A percentile compares a stretch with the other conserved stretches of the same genome.
These are phyloP conservation scores for Decorospora gaudefroyi DNA, from an alignment of 2,329 filamentous ascomycete genomes.

Conservation along the genomic window DNA sequence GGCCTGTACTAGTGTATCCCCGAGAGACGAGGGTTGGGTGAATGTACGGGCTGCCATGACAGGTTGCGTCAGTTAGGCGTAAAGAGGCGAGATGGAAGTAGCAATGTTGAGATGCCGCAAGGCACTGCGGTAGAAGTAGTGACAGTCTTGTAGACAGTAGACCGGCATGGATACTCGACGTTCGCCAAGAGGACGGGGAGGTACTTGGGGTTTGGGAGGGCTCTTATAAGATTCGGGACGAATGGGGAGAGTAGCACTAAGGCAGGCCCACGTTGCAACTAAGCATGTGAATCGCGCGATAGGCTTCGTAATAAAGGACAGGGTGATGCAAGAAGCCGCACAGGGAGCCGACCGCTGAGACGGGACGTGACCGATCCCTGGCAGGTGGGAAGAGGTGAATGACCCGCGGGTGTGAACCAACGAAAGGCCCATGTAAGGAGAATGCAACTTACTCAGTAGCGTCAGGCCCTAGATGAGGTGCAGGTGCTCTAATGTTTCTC, in stretches of 20 bases:
- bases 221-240: conserved; percentile 44
- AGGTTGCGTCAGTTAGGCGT: conserved; percentile 63
- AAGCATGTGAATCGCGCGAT: conserved; percentile 44
- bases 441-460: conserved; percentile 40
- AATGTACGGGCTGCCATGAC: conserved; percentile 71
- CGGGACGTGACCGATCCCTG: conserved; percentile 41
- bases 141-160: conserved; percentile 83
- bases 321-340: conserved; percentile 29
- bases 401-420: conserved; percentile 29
- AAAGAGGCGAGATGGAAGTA: conserved; percentile 76
- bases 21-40: conserved; percentile 71
- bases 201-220: conserved; percentile 19
- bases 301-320: conserved; percentile 36
- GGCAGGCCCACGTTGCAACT: conserved; percentile 24
- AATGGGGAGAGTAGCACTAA: conserved; percentile 37
- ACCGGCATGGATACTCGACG: conserved; percentile 65
- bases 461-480: conserved; percentile 22
- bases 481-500: conserved; percentile 13
- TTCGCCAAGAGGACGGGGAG: conserved; percentile 18
- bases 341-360: conserved; percentile 37
- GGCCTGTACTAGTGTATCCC: conserved; percentile 64
- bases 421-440: conserved; percentile 24
- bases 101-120: conserved; percentile 82
- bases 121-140: conserved; percentile 91
- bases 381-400: conserved; percentile 34